These are phyloP conservation scores for Saccharomycopsis selenospora DNA, from an alignment of 805 yeast genomes.

Conservation along the genomic window DNA sequence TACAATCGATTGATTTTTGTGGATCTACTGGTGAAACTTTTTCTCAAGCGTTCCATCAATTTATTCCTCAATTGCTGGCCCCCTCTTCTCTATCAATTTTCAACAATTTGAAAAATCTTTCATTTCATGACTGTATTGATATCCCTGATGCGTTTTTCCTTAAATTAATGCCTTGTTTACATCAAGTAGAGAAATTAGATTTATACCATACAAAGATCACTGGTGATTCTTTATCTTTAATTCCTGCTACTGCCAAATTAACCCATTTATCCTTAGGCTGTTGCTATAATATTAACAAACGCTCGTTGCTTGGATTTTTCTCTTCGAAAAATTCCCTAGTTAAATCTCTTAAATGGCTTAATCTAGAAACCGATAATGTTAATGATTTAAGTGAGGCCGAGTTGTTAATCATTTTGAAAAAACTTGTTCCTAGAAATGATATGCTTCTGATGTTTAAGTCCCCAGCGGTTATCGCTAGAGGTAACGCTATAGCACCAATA, in stretches of 20 bases:
- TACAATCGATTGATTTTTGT: conserved; percentile 78
- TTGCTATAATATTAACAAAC: conserved; percentile 17
- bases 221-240: conserved; percentile 46
- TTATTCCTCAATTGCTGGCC: background rate
- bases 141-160: conserved; percentile 51
- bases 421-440: background rate
- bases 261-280: conserved; percentile 61
- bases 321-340: background rate
- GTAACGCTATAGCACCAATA: background rate
- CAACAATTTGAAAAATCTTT: conserved; percentile 35
- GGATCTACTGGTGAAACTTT: conserved; percentile 71
- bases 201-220: conserved; percentile 75
- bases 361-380: conserved; percentile 18
- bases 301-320: conserved; percentile 13
- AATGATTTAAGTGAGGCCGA: conserved; percentile 14
- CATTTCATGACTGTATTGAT: conserved; percentile 86
- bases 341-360: conserved; percentile 16
- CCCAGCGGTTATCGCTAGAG: background rate
- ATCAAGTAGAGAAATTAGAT: conserved; percentile 59
- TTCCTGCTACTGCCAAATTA: conserved; percentile 52
- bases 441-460: background rate
- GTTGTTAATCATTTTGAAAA: conserved; percentile 11
- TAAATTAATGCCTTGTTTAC: conserved; percentile 49
- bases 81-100: too few species aligned
- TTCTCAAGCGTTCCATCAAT: conserved; percentile 42